A percentile compares a stretch with the other conserved stretches of the same genome.
Conservation (phyloP, 345 rosid species). For the Brassica napus region DNA sequence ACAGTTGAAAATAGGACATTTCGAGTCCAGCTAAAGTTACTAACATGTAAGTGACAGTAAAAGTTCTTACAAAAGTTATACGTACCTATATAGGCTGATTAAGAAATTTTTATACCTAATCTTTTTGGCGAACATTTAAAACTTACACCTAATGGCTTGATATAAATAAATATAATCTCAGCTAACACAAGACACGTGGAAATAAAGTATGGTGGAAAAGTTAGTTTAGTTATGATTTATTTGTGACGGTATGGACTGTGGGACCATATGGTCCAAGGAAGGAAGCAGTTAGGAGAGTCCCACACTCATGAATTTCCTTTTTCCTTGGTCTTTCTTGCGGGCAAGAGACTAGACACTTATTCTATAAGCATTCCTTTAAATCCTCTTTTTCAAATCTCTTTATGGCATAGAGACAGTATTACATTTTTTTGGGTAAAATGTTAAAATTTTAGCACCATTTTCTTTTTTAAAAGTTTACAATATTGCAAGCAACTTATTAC, state of each 20-base stretch:
- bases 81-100: neutral
- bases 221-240: conserved; percentile 23
- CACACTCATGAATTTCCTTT: conserved; percentile 32
- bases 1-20: neutral
- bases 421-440: neutral
- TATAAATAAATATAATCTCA: neutral
- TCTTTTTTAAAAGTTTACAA: too few relatives aligned
- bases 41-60: conserved; percentile 9
- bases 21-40: neutral
- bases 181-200: conserved; percentile 14
- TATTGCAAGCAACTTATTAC: too few relatives aligned
- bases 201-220: conserved; percentile 23
- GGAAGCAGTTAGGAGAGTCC: conserved; percentile 31
- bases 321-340: conserved; percentile 37
- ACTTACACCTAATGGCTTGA: conserved; percentile 18
- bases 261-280: neutral
- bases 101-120: neutral
- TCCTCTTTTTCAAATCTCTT: conserved; percentile 5
- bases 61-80: neutral
- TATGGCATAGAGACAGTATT: neutral
- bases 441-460: too few relatives aligned
- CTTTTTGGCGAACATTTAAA: neutral
- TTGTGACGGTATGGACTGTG: neutral
- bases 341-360: conserved; percentile 13
- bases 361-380: conserved; percentile 10